Evolutionary conservation across 208 protist genomes (phyloP).

Genomic region (Acanthamoeba lugdunensis): DNA sequence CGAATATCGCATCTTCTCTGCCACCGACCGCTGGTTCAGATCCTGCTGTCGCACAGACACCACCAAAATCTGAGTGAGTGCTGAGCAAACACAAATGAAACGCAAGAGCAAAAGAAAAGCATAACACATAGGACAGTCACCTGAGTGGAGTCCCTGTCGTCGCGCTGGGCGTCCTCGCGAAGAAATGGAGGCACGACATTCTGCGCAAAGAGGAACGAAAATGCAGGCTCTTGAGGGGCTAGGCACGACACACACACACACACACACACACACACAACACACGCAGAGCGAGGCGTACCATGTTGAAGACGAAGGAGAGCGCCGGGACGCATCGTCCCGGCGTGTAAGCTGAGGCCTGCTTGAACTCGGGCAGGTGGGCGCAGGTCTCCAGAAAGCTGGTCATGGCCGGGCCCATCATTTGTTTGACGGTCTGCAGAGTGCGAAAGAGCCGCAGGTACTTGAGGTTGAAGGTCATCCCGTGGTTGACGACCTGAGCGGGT

Average conservation of each 20-base stretch:
- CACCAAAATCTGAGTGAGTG: neutral
- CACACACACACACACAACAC: too few species aligned
- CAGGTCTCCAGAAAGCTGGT: neutral
- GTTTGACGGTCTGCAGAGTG: constrained; percentile 9
- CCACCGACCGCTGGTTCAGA: neutral
- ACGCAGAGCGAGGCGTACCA: neutral
- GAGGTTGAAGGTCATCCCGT: constrained; percentile 31
- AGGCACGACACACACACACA: too few species aligned
- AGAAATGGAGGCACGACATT: constrained; percentile 25
- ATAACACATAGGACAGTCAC: neutral
- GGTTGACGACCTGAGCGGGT: neutral
- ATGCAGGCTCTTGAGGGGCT: neutral
- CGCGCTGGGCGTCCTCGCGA: neutral
- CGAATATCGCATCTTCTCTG: constrained; percentile 32
- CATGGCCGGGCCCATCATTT: constrained; percentile 11
- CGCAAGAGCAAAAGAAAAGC: neutral
- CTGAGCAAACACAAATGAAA: neutral
- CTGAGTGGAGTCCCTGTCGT: constrained; percentile 4
- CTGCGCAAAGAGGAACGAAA: neutral
- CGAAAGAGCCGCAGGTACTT: constrained; percentile 14
- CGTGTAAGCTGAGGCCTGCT: neutral
- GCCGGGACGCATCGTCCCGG: constrained; percentile 11
- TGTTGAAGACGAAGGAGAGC: constrained; percentile 7
- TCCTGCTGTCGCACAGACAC: neutral
- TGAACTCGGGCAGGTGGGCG: neutral